Evolutionary conservation across 148 eudicot genomes (phyloP).

Genomic region (Fagopyrum tataricum): DNA sequence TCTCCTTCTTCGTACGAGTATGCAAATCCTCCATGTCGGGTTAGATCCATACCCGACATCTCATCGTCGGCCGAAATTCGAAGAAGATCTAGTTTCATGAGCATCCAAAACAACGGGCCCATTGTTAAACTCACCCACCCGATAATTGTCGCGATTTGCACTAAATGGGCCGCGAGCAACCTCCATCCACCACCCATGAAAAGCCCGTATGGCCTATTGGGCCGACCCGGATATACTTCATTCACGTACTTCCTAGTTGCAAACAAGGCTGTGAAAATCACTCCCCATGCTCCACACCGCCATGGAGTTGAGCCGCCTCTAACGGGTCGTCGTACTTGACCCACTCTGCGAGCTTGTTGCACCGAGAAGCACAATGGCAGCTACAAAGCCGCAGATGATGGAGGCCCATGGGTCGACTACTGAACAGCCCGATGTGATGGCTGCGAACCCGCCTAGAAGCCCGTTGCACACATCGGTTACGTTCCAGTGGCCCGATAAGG

Average conservation of each 20-base stretch:
- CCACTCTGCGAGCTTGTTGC: conserved; percentile 14
- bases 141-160: conserved; percentile 15
- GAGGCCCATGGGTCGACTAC: conserved; percentile 27
- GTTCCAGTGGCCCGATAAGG: conserved; percentile 21
- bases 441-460: conserved; percentile 19
- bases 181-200: conserved; percentile 24
- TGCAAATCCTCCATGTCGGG: conserved; percentile 19
- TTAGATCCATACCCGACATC: conserved; percentile 24
- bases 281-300: conserved; percentile 23
- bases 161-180: conserved; percentile 19
- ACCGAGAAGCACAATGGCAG: conserved; percentile 9
- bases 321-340: conserved; percentile 19
- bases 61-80: conserved; percentile 21
- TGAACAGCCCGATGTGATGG: conserved; percentile 22
- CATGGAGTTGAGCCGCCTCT: conserved; percentile 24
- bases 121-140: conserved; percentile 22
- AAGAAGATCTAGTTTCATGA: conserved; percentile 12
- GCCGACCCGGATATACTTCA: conserved; percentile 19
- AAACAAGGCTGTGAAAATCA: conserved; percentile 19
- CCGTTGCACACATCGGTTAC: conserved; percentile 24
- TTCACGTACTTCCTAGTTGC: conserved; percentile 15
- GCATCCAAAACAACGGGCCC: conserved; percentile 17
- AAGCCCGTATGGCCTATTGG: conserved; percentile 17
- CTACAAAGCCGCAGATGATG: conserved; percentile 18
- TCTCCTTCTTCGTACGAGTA: conserved; percentile 16